Base-by-base conservation (phyloP, 2,329 filamentous ascomycete genomes). In the Colletotrichum lupini region DNA sequence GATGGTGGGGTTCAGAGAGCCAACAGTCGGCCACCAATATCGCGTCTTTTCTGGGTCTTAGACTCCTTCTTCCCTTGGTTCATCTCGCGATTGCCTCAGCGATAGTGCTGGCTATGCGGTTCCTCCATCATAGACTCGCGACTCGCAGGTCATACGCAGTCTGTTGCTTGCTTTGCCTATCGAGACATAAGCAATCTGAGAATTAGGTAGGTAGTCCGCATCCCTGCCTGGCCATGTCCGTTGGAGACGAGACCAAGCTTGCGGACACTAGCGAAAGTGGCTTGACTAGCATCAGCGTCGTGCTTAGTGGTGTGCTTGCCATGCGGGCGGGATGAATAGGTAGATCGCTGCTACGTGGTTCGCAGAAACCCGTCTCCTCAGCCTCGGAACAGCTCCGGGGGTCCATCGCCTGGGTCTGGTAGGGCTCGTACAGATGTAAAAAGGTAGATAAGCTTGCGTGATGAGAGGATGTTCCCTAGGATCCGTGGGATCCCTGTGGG, bases 41-140 rank as follows among this genome's bases (percentile, higher is more conserved):
- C 67, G 56, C 60, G 67, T 56, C 60, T 61, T 53, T 22, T 58
- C 55, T 22, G 26, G 61, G 71, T 71, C 71, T 71, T 16, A 73
- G 67, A 71, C 60, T 66, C 61, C 67, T 66, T 49, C 53, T 70
- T 73, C 71, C 71, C 71, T 73, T 73, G 67, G 67, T n/a, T 62
- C 71, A 73, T 73, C 56, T 73, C 67, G 71, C 61, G 53, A 73
- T 73, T 73, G 67, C 71, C 35, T 71, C 71, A 66, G 24, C 46
- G 46, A 73, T 73, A 71, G 55, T 73, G 32, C 32, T 16, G 70
- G 30, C 55, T 55, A 52, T 61, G 49, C 60, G 53, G 66, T 30
- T 16, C n/a, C 30, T 57, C 49, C 32, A 59, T 49, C 55, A 32
- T 49, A 26, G 62, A 42, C 16, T 26, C 4, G 30, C 7, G 6